Percentiles rank a stretch among this genome's conserved stretches.
These are phyloP conservation scores for Bathelium albidoporum DNA, from an alignment of 495 filamentous ascomycete genomes.

Conservation along the genomic window DNA sequence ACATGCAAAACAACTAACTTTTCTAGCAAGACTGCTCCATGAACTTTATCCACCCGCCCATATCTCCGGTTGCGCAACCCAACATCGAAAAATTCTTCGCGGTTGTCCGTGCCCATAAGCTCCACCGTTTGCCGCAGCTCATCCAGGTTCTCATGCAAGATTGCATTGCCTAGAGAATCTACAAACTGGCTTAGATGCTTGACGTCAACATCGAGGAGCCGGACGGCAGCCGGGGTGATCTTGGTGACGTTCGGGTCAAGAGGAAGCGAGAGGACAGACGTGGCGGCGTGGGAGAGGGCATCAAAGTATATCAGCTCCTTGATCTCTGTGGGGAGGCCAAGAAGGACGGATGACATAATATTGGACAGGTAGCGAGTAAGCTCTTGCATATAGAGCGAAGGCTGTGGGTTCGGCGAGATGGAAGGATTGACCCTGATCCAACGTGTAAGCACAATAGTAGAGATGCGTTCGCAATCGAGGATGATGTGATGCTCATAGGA, in stretches of 20 bases:
- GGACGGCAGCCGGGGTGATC: constrained; percentile 80
- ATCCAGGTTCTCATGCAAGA: constrained; percentile 76
- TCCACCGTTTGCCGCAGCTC: constrained; percentile 84
- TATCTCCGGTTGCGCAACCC: constrained; percentile 83
- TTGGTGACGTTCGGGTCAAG: constrained; percentile 66
- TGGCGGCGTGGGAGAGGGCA: constrained; percentile 79
- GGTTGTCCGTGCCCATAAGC: constrained; percentile 69
- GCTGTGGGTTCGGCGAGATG: constrained; percentile 29
- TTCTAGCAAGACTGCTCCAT: constrained; percentile 75
- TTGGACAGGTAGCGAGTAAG: constrained; percentile 87
- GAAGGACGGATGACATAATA: constrained; percentile 88
- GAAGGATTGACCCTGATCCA: neutral
- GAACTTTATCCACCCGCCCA: constrained; percentile 77
- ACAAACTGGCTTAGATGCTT: constrained; percentile 77
- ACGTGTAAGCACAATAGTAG: neutral
- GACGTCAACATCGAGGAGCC: constrained; percentile 71
- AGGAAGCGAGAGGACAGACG: constrained; percentile 61
- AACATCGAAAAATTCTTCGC: constrained; percentile 91
- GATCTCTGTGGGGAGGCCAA: constrained; percentile 85
- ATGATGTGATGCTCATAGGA: neutral
- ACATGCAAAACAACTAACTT: constrained; percentile 48
- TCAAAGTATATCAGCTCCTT: constrained; percentile 98
- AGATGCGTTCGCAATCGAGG: neutral
- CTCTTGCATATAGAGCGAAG: constrained; percentile 88
- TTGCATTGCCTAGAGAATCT: constrained; percentile 62